Base-by-base conservation (phyloP, 352 stramenopile genomes). In the Phytophthora cryptogea region DNA sequence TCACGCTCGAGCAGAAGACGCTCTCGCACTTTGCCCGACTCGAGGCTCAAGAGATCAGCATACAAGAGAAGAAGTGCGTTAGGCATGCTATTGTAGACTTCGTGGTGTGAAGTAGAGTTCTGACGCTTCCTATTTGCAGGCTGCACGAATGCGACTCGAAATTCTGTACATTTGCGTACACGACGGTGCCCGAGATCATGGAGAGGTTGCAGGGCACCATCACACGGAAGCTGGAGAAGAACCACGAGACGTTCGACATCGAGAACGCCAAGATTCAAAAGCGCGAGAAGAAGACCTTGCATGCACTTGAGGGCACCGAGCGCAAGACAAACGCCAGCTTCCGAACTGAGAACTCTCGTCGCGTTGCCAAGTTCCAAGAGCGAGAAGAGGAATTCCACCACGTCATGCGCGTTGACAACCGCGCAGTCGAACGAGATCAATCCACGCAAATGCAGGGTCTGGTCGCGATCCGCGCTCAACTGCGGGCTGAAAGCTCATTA, bases 221-320 rank as follows among this genome's bases (percentile, higher is more conserved):
- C 51, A 96, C 90, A 14, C 80, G 88, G 5, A 92, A 91, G 46
- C 76, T 97, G 14, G 76, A 93, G 46, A 96, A 97, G 70, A 92
- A 86, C 52, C 78, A 92, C 68, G 90, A 97, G 69, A 94, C 83
- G 8, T 97, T 97, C 60, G 88, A 97, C 66, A 96, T 97, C 45
- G 90, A 97, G 51, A 97, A 97, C 65, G 84, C 90, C 52, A 98
- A 97, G 70, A 92, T 95, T 23, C 72, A 84, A 36, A 97, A 96
- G 68, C 83, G 89, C 33, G 90, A 97, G 63, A 82, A 86, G 65
- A 97, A 97, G 70, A 94, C 91, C 11, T 59, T 84, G n/a, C 44
- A 69, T 14, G 63, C 76, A 28, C 77, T 97, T 48, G 77, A 88
- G 41, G 68, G 42, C 30, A 89, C 90, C 48, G 82, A 95, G 50